A percentile compares a stretch with the other conserved stretches of the same genome.
Evolutionary conservation across 139 green algal species (phyloP).

Genomic region (Chlamydomonas sp.): DNA sequence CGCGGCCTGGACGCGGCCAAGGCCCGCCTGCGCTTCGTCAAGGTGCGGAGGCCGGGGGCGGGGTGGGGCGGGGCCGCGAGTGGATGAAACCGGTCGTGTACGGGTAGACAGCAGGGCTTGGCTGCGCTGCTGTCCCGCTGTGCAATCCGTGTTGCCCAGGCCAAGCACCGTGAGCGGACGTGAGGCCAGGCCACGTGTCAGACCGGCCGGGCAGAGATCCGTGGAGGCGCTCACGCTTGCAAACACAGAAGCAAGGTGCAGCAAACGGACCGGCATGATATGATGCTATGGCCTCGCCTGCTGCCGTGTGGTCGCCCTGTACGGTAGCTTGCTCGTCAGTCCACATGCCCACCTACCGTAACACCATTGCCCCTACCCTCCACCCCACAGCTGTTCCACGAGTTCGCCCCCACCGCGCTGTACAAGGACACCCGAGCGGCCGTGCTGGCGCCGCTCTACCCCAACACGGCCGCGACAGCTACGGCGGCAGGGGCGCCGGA

Average conservation of each 20-base stretch:
- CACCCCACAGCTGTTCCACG: conserved; percentile 67
- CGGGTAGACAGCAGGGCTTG: no score
- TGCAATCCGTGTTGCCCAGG: no score
- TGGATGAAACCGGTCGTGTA: not conserved
- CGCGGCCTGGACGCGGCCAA: conserved; percentile 76
- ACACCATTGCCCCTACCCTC: not conserved
- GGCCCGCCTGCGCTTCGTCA: conserved; percentile 83
- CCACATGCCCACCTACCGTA: not conserved
- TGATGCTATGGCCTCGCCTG: no score
- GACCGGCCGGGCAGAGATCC: no score
- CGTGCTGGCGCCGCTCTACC: conserved; percentile 10
- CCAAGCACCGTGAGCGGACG: no score
- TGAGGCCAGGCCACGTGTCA: no score
- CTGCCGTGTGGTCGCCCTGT: no score
- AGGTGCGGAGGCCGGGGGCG: not conserved
- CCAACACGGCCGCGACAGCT: not conserved
- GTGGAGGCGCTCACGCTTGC: no score
- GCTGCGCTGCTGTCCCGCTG: no score
- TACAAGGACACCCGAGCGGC: conserved; percentile 76
- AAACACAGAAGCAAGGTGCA: no score
- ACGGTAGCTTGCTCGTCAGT: not conserved
- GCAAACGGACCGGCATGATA: no score
- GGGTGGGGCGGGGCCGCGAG: not conserved
- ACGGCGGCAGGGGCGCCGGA: not conserved
- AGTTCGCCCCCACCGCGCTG: conserved; percentile 75